These are phyloP conservation scores for Lichina pygmaea DNA, from an alignment of 495 filamentous ascomycete genomes.

Conservation along the genomic window DNA sequence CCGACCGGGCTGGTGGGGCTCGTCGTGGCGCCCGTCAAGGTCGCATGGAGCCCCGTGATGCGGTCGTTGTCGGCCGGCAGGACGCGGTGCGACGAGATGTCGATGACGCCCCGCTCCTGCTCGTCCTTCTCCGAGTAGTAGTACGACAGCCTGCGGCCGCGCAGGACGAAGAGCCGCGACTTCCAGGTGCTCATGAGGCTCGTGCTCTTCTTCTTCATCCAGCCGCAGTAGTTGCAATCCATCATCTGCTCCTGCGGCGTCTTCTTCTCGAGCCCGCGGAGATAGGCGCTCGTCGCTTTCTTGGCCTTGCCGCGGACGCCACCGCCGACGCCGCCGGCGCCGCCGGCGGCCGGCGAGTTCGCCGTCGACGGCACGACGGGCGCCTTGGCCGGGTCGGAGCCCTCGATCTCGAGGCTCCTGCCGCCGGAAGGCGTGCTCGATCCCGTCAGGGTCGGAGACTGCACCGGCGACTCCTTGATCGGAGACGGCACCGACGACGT, in stretches of 20 bases:
- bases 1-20: slow-evolving; percentile 46
- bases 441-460: slow-evolving; percentile 45
- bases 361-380: slow-evolving; percentile 22
- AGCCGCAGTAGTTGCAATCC: slow-evolving; percentile 79
- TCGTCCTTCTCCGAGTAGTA: slow-evolving; percentile 85
- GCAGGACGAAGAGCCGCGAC: slow-evolving; percentile 72
- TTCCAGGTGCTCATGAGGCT: slow-evolving; percentile 97
- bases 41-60: slow-evolving; percentile 70
- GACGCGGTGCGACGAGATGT: slow-evolving; percentile 89
- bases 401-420: slow-evolving; percentile 52
- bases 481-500: slow-evolving; percentile 23
- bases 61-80: slow-evolving; percentile 83
- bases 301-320: slow-evolving; percentile 42
- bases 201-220: slow-evolving; percentile 98
- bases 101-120: slow-evolving; percentile 84
- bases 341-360: slow-evolving; percentile 10
- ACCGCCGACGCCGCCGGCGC: slow-evolving; percentile 7
- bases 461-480: slow-evolving; percentile 34
- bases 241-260: slow-evolving; percentile 60
- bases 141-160: slow-evolving; percentile 75
- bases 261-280: slow-evolving; percentile 60
- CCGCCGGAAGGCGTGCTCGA: slow-evolving; percentile 71
- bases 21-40: slow-evolving; percentile 61
- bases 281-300: slow-evolving; percentile 85
- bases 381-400: slow-evolving; percentile 31